Percentiles rank a stretch among this genome's conserved stretches.
phyloP scores from a whole-genome alignment of 1,284 basidiomycete genomes.

The Ceratobasidium sp. region DNA sequence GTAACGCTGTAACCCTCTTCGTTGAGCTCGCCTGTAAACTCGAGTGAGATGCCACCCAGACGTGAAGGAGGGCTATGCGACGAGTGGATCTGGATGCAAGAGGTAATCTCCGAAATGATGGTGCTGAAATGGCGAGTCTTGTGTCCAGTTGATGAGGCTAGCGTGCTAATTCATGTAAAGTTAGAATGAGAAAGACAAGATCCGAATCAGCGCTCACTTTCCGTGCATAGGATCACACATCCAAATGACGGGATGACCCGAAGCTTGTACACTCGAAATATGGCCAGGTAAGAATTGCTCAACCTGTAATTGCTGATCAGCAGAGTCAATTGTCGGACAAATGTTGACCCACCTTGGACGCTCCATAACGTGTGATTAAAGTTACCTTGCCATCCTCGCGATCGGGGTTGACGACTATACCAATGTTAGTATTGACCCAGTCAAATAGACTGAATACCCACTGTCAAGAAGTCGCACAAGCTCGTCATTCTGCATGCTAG shows the following conservation, averaged over 20 bases:
- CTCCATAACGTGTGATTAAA: conserved; percentile 92
- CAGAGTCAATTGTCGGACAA: background rate
- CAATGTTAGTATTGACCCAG: background rate
- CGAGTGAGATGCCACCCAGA: conserved; percentile 93
- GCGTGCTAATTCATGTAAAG: conserved; percentile 62
- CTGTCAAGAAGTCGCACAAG: conserved; percentile 80
- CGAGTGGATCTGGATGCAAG: conserved; percentile 81
- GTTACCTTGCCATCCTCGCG: conserved; percentile 84
- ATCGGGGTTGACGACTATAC: conserved; percentile 81
- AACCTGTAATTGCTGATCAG: conserved; percentile 58
- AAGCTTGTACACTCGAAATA: conserved; percentile 80
- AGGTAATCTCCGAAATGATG: conserved; percentile 85
- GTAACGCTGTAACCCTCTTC: conserved; percentile 92
- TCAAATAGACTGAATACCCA: conserved; percentile 52
- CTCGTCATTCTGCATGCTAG: conserved; percentile 80
- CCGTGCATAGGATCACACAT: conserved; percentile 98
- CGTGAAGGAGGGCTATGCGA: conserved; percentile 62
- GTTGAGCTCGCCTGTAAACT: conserved; percentile 94
- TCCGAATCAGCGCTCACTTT: conserved; percentile 63
- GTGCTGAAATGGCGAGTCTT: conserved; percentile 92
- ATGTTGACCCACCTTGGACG: conserved; percentile 65
- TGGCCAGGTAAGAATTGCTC: conserved; percentile 77
- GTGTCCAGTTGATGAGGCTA: conserved; percentile 73
- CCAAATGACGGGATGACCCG: conserved; percentile 88
- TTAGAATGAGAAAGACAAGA: conserved; percentile 8